Base-by-base conservation (phyloP, 2,329 filamentous ascomycete species). In the Davidsoniella eucalypti region DNA sequence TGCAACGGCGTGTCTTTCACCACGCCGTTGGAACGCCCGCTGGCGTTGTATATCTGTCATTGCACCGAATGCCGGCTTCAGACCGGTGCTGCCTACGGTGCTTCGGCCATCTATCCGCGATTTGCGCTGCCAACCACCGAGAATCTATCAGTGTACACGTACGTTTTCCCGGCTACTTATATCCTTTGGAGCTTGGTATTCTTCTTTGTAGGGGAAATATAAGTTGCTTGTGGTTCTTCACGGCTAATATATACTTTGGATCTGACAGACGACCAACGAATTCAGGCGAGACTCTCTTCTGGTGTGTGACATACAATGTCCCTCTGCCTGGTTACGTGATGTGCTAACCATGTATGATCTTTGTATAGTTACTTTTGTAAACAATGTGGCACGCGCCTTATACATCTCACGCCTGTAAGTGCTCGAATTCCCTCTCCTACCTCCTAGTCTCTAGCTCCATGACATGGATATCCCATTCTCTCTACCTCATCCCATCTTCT, bases 1-100 rank as follows among this genome's bases (percentile, higher is more conserved):
- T 86, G 82, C 65, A 76, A 77, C 48, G 64, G 71, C 14, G 70
- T 84, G 49, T 58, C 60, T 37, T 84, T 84, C 67, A 73, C 67
- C 54, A 82, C 79, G 26, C 78, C 81, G 1, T 63, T 72, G 1
- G 61, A 69, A 3, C 67, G 72, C 52, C 80, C 81, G 0, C 63
- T 82, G 41, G 73, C 72, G n/a, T 65, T 84, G 47, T 84, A 80
- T 61, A 76, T 84, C 59, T 85, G 81, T 64, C 82, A 84, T 64
- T 85, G 82, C 62, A 64, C 68, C 50, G 72, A 80, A 59, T 85
- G 81, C 61, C 72, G 75, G 44, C 70, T 73, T 52, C 80, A 84
- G 64, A 76, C 77, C 26, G 68, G 75, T 49, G 79, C 77, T 6
- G 78, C 80, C 1, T 84, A 81, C 62, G 80, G 80, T 25, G 75